Evolutionary conservation across 441 rosid genomes (phyloP), one percentile per base, ranked within the genome.

Genomic region (Euphorbia corollata): DNA sequence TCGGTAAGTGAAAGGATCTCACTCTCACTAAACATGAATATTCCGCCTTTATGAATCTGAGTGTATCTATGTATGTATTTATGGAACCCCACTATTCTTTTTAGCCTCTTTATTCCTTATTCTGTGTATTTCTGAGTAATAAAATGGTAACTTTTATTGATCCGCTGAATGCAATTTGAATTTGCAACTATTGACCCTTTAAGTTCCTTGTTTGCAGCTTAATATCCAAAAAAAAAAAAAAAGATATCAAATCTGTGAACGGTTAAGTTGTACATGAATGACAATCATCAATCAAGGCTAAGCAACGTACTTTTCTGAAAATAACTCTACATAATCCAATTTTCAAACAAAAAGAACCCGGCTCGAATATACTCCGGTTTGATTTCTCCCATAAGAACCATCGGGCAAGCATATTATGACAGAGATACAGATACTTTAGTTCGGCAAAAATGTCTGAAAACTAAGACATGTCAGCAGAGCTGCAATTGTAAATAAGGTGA

Each of bases 401-500:
- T 2, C 30, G 63, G 67, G 60, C 0, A n/a, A 43, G 45, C 30
- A 70, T 39, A 48, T 34, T 39, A n/a, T 53, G 45, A 68, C n/a
- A 58, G 2, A 20, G n/a, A 27, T 27, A 51, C 16, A n/a, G n/a
- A n/a, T n/a, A n/a, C n/a, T 59, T 65, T 16, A 77, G 66, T 72
- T 59, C 47, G 77, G 73, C 43, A 75, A 43, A n/a, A 9, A 32
- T 15, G 69, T 71, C 72, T 77, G 54, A 68, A 57, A 76, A 3
- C 87, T 84, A 20, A 89, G 70, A 77, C 78, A 77, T 16, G 84
- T 59, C 10, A 87, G 55, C 60, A 85, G 36, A 54, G 83, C 86
- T 47, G 82, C 51, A 71, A 85, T 77, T 38, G 85, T 79, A 34
- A 90, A 70, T 63, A 83, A 68, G 82, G 90, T 83, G 72, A 89